Base-by-base conservation (phyloP, 768 basidiomycete genomes). In the Boletus sensibilis region DNA sequence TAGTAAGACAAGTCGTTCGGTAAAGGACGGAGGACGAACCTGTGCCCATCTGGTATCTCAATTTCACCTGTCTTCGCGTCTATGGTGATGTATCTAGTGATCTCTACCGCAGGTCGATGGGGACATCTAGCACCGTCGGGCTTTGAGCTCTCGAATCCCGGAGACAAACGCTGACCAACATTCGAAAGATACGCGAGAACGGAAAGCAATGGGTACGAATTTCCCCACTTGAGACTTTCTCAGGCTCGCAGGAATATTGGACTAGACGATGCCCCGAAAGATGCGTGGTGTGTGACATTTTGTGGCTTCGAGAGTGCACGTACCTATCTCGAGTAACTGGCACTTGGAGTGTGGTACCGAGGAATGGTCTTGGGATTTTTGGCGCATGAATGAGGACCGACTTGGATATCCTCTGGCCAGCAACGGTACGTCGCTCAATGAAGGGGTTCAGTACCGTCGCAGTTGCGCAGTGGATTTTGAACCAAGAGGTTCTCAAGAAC, bases 101-200 rank as follows among this genome's bases (percentile, higher is more conserved):
- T 78, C 71, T 93, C 91, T 13, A 89, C 76, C 11, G 86, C 84
- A 47, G 90, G 83, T 49, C 73, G 71, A 21, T 79, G 78, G 46
- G 79, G 77, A 68, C 92, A 93, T 60, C 92, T 93, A 61, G 54
- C 23, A 20, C 40, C 40, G 43, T 37, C 10, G 14, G 21, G 27
- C 43, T 55, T 39, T 64, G 41, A 66, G 57, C 31, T 25, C 20
- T 48, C 18, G 34, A 37, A 35, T 20, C 14, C 31, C 11, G 10
- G 61, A 65, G 29, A 40, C 16, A 43, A 52, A 38, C 25, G 40
- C 25, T 10, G 9, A 71, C 84, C 72, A 64, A 89, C 91, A 90
- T 74, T 68, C 78, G 77, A 64, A 94, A 89, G 27, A 93, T 77
- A 16, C 92, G 83, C 29, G 87, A 82, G 43, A 94, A 72, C 7